Base-by-base conservation (phyloP, 2,329 filamentous ascomycete genomes). In the Cordyceps tenuipes region DNA sequence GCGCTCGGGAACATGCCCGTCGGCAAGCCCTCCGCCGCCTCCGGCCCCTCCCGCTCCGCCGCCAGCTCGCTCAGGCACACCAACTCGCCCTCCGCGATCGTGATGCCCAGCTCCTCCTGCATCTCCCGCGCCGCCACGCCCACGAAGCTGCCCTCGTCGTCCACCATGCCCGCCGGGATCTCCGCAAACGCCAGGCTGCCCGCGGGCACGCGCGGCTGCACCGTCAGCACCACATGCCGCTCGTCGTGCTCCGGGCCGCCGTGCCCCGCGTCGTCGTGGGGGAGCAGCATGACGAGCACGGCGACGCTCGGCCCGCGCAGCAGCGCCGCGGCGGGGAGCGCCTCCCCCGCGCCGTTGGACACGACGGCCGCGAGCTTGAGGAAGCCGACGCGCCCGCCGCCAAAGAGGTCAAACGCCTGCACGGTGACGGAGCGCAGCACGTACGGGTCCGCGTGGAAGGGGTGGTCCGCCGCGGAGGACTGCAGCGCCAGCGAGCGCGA, bases 121-220 rank as follows among this genome's bases (percentile, higher is more conserved):
- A 87, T 83, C 72, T 87, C 84, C 65, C 75, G 77, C 3, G 83
- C 83, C 2, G 83, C 84, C 0, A 76, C 75, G 26, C 84, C 83
- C 13, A 76, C 75, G 66, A 86, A 86, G 31, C 73, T 78, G 0
- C 79, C 80, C 15, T 72, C 68, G 57, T 77, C 76, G 64, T 84
- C 79, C 3, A 85, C 76, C 82, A 85, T 80, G 7, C 82, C 79
- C 0, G 83, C 83, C 0, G 83, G 83, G 13, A 86, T 65, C 68
- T 86, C 80, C 3, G 80, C 73, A 63, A 84, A 78, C 43, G 77
- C 71, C 31, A 86, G 68, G n/a, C 79, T 80, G 2, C 79, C 82
- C 0, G 75, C 80, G 0, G 83, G 74, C 3, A 84, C 68, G 50
- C 84, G 79, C 23, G 83, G 80, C 69, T 86, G 83, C 31, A 85